Evolutionary conservation across 345 rosid genomes (phyloP).

Genomic region (Ceriops zippeliana): DNA sequence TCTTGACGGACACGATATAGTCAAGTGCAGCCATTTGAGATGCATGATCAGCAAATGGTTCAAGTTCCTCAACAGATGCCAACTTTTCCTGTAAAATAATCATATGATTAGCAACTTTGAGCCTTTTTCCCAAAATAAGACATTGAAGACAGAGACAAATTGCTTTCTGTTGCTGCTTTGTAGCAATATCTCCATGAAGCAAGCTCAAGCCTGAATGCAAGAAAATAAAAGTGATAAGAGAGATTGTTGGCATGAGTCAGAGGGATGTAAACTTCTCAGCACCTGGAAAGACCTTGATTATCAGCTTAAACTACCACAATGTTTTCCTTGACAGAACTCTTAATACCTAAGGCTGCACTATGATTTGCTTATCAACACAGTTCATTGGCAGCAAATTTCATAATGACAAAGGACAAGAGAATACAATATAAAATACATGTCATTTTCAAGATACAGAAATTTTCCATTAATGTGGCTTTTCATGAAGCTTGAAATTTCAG

Average conservation of each 20-base stretch:
- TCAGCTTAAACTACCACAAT: no score
- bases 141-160: neutral
- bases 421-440: neutral
- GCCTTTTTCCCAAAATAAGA: neutral
- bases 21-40: slow-evolving; percentile 97
- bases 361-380: no score
- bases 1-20: slow-evolving; percentile 77
- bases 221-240: no score
- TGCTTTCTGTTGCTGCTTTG: no score
- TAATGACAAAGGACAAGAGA: no score
- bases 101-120: neutral
- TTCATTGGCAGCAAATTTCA: no score
- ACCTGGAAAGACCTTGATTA: no score
- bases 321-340: no score
- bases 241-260: neutral
- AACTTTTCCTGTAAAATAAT: slow-evolving; percentile 58
- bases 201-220: no score
- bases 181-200: no score
- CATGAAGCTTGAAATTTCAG: no score
- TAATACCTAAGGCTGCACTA: no score
- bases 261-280: neutral
- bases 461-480: neutral
- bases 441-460: neutral
- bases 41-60: slow-evolving; percentile 63
- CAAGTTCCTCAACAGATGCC: slow-evolving; percentile 69